Base-by-base conservation (phyloP, 257 asterid species). In the Jasminum sambac region DNA sequence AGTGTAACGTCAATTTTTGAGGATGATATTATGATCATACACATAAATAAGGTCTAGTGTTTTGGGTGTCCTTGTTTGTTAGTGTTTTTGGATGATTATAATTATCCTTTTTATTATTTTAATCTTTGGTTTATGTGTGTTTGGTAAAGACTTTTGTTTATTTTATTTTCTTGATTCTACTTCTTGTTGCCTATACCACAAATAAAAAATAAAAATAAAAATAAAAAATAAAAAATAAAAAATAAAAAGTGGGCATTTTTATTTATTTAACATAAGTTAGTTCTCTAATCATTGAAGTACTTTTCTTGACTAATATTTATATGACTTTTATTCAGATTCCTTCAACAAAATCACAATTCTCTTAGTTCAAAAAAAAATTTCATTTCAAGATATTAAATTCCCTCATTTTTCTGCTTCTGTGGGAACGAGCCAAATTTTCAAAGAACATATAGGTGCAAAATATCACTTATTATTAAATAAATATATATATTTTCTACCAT, bases 271-370 rank as follows among this genome's bases (percentile, higher is more conserved):
- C 40, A 21, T 11, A 6, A 23, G 62, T 55, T 55, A 40, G 59
- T 58, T 67, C 66, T 55, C 77, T 70, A 82, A 84, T 78, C 78
- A 76, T 82, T 77, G 80, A 78, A 57, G 81, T 78, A 77, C 69
- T 68, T 84, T 69, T 77, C 87, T 70, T 69, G 77, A 68, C 76
- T 61, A 74, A 70, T 26, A 30, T 55, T 39, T 38, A 71, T 50
- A 23, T 60, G 72, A 66, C 34, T 23, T 71, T 72, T 74, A 69
- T 67, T 38, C 59, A 76, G 58, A 64, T 50, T 77, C 78, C 77
- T 77, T 70, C 75, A 75, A 69, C 62, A 74, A 7, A 13, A 17
- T 64, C 36, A 71, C 79, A 62, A 52, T 77, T 64, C 74, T 44
- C 48, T 79, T 52, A 41, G 19, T 46, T 44, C 39, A 50, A 30